Evolutionary conservation across 345 rosid genomes (phyloP).

Genomic region (Chamaenerion angustifolium): DNA sequence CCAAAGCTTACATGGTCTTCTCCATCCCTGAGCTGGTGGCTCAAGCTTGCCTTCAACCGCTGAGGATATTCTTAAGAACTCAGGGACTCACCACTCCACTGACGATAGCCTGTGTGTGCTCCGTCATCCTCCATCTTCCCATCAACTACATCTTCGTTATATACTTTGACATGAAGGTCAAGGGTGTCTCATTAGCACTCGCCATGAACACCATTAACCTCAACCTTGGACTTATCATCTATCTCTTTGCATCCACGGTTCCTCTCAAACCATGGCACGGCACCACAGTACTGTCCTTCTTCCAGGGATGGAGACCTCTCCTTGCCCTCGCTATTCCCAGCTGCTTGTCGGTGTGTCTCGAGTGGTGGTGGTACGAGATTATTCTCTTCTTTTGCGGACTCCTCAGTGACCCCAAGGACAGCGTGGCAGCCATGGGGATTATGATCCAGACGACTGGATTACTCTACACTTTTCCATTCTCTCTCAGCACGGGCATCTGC

Average conservation of each 20-base stretch:
- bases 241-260: conserved; percentile 25
- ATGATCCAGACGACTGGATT: conserved; percentile 64
- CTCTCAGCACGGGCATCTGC: conserved; percentile 45
- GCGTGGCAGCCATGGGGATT: conserved; percentile 69
- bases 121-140: conserved; percentile 55
- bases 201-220: conserved; percentile 64
- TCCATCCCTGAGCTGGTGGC: conserved; percentile 73
- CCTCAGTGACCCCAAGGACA: conserved; percentile 50
- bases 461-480: conserved; percentile 60
- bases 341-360: conserved; percentile 64
- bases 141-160: conserved; percentile 62
- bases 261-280: conserved; percentile 80
- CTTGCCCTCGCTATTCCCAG: conserved; percentile 58
- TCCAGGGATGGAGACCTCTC: conserved; percentile 72
- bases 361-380: conserved; percentile 97
- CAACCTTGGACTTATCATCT: conserved; percentile 47
- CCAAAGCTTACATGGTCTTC: conserved; percentile 46
- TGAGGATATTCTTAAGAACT: conserved; percentile 55
- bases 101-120: conserved; percentile 38
- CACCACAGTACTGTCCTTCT: conserved; percentile 23
- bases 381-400: conserved; percentile 76
- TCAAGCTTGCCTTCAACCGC: conserved; percentile 62
- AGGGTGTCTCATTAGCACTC: conserved; percentile 60
- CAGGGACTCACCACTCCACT: conserved; percentile 67
- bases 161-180: conserved; percentile 44